These are phyloP conservation scores for Rhodosorus marinus DNA, from an alignment of 23 red algal genomes.

Conservation along the genomic window DNA sequence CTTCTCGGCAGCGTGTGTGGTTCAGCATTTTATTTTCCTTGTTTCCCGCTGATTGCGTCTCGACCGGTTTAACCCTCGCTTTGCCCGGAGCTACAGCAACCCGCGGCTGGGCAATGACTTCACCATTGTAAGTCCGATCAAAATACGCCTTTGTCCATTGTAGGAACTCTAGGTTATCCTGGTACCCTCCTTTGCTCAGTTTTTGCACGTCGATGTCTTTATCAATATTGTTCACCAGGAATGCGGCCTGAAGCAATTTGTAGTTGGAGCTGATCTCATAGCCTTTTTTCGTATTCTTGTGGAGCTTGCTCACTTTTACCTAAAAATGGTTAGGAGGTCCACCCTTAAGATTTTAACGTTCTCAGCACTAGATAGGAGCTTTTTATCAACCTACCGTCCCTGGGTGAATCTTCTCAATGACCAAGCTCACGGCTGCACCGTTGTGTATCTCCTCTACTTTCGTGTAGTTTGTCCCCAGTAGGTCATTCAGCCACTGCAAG, in stretches of 20 bases:
- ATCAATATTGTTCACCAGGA: constrained; percentile 38
- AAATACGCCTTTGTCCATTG: constrained; percentile 93
- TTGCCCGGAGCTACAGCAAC: too few relatives aligned
- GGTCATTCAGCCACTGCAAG: constrained; percentile 76
- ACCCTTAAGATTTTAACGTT: too few relatives aligned
- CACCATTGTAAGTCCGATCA: constrained; percentile 33
- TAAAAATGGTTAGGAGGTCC: too few relatives aligned
- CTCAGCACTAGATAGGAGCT: too few relatives aligned
- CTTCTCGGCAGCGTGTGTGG: too few relatives aligned
- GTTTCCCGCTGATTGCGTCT: too few relatives aligned
- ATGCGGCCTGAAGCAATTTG: constrained; percentile 80
- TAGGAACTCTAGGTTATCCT: constrained; percentile 93
- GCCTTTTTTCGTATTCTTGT: constrained; percentile 49
- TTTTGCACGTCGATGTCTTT: constrained; percentile 81
- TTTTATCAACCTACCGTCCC: constrained; percentile 44
- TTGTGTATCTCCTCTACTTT: constrained; percentile 76
- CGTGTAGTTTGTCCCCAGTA: constrained; percentile 47
- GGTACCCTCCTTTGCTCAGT: constrained; percentile 61
- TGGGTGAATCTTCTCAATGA: constrained; percentile 70
- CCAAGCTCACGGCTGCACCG: constrained; percentile 56
- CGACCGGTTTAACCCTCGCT: too few relatives aligned
- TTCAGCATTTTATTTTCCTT: too few relatives aligned
- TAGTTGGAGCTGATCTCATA: constrained; percentile 82
- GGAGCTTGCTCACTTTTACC: too few relatives aligned
- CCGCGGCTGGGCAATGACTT: too few relatives aligned